Conservation (phyloP, 768 basidiomycete genomes). For the Naganishia friedmannii region DNA sequence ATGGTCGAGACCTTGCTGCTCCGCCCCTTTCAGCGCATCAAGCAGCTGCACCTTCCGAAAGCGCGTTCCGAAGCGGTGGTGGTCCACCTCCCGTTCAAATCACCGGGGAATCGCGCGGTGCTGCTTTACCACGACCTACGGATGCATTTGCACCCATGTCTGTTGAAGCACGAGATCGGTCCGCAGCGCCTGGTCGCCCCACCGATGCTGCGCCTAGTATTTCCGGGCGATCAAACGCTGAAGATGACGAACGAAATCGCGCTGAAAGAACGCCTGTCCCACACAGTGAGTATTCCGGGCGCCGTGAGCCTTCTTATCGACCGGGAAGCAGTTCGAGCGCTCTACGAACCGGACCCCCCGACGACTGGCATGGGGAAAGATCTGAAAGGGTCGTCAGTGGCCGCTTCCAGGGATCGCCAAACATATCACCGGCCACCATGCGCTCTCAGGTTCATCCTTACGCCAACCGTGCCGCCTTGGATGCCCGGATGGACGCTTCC, state of each 20-base stretch:
- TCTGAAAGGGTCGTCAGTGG: conserved; percentile 49
- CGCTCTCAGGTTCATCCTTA: neutral
- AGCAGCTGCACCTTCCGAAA: conserved; percentile 14
- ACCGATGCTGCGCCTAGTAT: conserved; percentile 38
- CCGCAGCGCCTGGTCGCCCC: conserved; percentile 33
- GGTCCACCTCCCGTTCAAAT: conserved; percentile 46
- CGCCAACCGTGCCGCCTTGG: neutral
- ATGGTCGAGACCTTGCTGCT: conserved; percentile 44
- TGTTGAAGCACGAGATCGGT: conserved; percentile 37
- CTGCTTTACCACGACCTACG: conserved; percentile 42
- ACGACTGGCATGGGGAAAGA: conserved; percentile 32
- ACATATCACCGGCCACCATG: neutral
- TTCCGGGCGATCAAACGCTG: conserved; percentile 32
- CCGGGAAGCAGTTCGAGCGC: conserved; percentile 26
- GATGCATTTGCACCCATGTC: conserved; percentile 49
- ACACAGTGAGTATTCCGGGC: conserved; percentile 32
- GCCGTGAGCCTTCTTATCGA: conserved; percentile 27
- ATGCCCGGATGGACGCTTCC: conserved; percentile 14
- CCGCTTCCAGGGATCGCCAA: conserved; percentile 54
- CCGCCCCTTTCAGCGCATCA: conserved; percentile 37
- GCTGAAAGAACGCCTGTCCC: conserved; percentile 32
- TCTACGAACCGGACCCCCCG: conserved; percentile 4
- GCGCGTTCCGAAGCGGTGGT: conserved; percentile 48
- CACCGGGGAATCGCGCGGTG: conserved; percentile 45
- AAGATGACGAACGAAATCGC: conserved; percentile 27